Base-by-base conservation (phyloP, 2,329 filamentous ascomycete species). In the Neonectria faginata region DNA sequence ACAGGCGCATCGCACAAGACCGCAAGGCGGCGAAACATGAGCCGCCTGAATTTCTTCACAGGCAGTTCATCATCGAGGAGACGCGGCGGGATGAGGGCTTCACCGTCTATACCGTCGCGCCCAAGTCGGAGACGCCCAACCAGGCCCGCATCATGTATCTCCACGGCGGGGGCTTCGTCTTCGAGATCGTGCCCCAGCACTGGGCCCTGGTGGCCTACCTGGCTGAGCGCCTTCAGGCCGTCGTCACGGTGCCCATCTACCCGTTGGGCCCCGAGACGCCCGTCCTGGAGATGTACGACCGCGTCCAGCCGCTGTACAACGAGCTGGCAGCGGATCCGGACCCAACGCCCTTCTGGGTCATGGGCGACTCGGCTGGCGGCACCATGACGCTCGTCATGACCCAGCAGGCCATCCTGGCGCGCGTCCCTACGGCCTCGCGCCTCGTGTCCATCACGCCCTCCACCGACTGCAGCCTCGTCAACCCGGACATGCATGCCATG, bases 281-380 rank as follows among this genome's bases (percentile, higher is more conserved):
- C 20, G 67, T 78, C n/a, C 61, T 71, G 63, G 72, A 73, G 39
- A 76, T 77, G 67, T 78, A 76, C 42, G 75, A 75, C 47, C 67
- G 70, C 33, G 67, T 78, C 5, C 73, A 76, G 67, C 75, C 75
- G 14, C 66, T 77, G 27, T 69, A 78, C 66, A 72, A 78, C 42
- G 74, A 77, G 10, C 67, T 78, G 54, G 76, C 74, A 5, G 65
- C 70, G 5, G 68, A 72, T 22, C 57, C 70, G 16, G 75, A 76
- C 12, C 60, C 67, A 22, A 69, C 71, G 29, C 76, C 76, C 1
- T 73, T 78, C 25, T 77, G 71, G 57, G 67, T 70, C 14, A 61
- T 76, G 22, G 76, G 76, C 3, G 76, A 78, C 61, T 77, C 75
- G 12, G 73, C 74, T 2, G 76, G 76, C 52, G 76, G 67, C 11